Evolutionary conservation across 2,329 filamentous ascomycete genomes (phyloP).

Genomic region (Cercospora nicotianae): DNA sequence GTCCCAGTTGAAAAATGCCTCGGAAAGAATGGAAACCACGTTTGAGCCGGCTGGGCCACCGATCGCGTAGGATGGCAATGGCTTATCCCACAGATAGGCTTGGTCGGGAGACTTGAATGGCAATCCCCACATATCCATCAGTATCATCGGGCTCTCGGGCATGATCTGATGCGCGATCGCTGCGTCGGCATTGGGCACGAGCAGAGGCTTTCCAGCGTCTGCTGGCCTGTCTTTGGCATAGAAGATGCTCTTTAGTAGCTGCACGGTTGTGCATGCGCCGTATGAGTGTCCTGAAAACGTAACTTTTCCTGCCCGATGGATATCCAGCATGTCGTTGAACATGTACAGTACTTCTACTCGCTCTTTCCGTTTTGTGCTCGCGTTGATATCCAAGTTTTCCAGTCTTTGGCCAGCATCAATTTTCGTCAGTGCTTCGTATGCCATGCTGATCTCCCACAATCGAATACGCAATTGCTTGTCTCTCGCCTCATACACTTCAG

Average conservation of each 20-base stretch:
- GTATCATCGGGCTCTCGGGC: slow-evolving; percentile 61
- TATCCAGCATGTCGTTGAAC: slow-evolving; percentile 63
- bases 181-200: slow-evolving; percentile 57
- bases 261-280: slow-evolving; percentile 70
- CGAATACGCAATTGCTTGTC: slow-evolving; percentile 73
- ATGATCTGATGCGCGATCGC: slow-evolving; percentile 66
- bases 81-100: slow-evolving; percentile 66
- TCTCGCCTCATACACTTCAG: slow-evolving; percentile 63
- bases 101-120: slow-evolving; percentile 66
- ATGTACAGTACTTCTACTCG: slow-evolving; percentile 53
- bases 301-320: slow-evolving; percentile 70
- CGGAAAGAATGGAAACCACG: slow-evolving; percentile 70
- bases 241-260: slow-evolving; percentile 77
- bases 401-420: slow-evolving; percentile 59
- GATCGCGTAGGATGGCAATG: slow-evolving; percentile 65
- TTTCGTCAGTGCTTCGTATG: slow-evolving; percentile 66
- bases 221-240: slow-evolving; percentile 52
- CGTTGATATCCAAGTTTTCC: slow-evolving; percentile 49
- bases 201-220: slow-evolving; percentile 59
- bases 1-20: slow-evolving; percentile 76
- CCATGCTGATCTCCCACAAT: slow-evolving; percentile 73
- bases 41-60: slow-evolving; percentile 55
- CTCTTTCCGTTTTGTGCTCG: slow-evolving; percentile 39
- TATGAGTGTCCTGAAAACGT: slow-evolving; percentile 80
- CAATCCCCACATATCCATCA: slow-evolving; percentile 81